A percentile compares a stretch with the other conserved stretches of the same genome.
phyloP scores from a whole-genome alignment of 2,329 filamentous ascomycete genomes.

The Pestalotiopsis fici region DNA sequence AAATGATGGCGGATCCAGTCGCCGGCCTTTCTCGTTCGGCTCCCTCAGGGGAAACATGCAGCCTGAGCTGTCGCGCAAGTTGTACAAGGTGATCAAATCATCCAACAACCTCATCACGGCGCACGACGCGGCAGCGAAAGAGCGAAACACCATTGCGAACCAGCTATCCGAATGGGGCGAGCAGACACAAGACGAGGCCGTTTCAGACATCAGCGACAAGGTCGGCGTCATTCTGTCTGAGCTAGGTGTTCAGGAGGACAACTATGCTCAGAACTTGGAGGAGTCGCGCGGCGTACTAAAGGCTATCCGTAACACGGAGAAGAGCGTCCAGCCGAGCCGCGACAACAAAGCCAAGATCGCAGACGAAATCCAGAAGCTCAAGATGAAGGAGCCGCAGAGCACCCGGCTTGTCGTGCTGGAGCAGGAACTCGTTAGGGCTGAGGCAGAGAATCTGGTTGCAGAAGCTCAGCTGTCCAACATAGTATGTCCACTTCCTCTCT shows the following conservation, averaged over 20 bases:
- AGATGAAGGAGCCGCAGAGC: slow-evolving; percentile 88
- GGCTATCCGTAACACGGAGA: slow-evolving; percentile 92
- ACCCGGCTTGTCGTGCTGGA: slow-evolving; percentile 81
- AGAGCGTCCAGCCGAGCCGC: slow-evolving; percentile 88
- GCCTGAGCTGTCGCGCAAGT: slow-evolving; percentile 83
- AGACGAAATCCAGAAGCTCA: slow-evolving; percentile 90
- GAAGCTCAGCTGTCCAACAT: slow-evolving; percentile 96
- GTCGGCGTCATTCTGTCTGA: slow-evolving; percentile 89
- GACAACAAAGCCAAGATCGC: slow-evolving; percentile 85
- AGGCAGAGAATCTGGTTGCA: slow-evolving; percentile 93
- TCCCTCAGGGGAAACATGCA: slow-evolving; percentile 84
- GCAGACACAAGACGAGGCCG: slow-evolving; percentile 80
- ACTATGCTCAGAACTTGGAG: slow-evolving; percentile 83
- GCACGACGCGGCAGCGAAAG: slow-evolving; percentile 81
- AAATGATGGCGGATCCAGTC: slow-evolving; percentile 27
- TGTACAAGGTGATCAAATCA: slow-evolving; percentile 92
- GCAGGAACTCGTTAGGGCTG: slow-evolving; percentile 93
- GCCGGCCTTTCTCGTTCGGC: slow-evolving; percentile 80
- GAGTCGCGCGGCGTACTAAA: slow-evolving; percentile 83
- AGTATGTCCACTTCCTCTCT: slow-evolving; percentile 51
- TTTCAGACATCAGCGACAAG: slow-evolving; percentile 94
- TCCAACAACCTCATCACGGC: slow-evolving; percentile 86
- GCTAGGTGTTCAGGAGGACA: slow-evolving; percentile 90
- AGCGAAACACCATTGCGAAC: slow-evolving; percentile 80
- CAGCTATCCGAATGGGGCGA: slow-evolving; percentile 98